Evolutionary conservation across 257 asterid genomes (phyloP).

Genomic region (Buddleja alternifolia): DNA sequence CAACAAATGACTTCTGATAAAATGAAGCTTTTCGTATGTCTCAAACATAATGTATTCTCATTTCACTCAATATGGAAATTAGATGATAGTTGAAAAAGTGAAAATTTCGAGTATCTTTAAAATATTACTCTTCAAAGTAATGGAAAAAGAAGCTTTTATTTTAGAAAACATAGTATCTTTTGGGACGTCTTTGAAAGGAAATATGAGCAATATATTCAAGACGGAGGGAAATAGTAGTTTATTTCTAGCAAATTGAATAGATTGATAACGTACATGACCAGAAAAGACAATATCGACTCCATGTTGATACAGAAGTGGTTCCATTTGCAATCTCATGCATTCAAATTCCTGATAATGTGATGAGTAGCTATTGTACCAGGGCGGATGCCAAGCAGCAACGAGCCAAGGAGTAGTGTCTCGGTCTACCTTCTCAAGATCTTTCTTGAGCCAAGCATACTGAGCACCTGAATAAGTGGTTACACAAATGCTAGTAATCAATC

Average conservation of each 20-base stretch:
- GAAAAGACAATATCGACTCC: constrained; percentile 74
- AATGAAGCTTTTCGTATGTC: no score
- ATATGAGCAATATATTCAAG: no score
- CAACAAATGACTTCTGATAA: no score
- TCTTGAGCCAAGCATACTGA: constrained; percentile 78
- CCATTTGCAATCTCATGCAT: constrained; percentile 92
- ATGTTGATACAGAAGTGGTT: constrained; percentile 57
- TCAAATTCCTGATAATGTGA: constrained; percentile 91
- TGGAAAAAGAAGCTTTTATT: no score
- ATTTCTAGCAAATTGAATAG: neutral
- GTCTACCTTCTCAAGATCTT: constrained; percentile 59
- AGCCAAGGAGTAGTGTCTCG: constrained; percentile 76
- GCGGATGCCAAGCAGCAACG: constrained; percentile 85
- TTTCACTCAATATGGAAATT: no score
- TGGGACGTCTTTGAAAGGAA: no score
- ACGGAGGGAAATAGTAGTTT: no score
- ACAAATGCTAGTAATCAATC: neutral
- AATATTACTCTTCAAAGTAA: no score
- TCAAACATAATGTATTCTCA: no score
- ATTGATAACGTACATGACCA: constrained; percentile 68
- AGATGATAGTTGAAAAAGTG: no score
- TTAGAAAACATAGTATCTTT: no score
- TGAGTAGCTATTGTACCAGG: constrained; percentile 89
- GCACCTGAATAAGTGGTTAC: constrained; percentile 44
- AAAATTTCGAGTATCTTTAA: no score